Evolutionary conservation across 345 rosid species (phyloP), one percentile per base, ranked within the genome.

Genomic region (Melastoma malabathricum): DNA sequence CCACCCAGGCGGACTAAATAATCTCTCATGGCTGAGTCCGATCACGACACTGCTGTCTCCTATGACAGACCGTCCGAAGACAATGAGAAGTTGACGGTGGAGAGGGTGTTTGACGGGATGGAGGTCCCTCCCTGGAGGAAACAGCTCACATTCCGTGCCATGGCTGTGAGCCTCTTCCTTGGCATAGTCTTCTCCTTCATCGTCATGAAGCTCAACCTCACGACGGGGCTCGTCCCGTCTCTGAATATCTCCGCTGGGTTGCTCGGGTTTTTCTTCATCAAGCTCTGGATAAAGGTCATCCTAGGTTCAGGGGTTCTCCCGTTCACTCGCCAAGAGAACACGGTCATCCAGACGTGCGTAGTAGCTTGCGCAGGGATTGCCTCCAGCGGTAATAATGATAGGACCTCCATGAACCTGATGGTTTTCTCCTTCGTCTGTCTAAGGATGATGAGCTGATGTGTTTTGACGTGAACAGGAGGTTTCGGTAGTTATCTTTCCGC

Each of bases 361-460:
- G 86, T 84, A 27, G 89, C 94, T 58, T 71, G 86, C 57, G 77
- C 86, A 13, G 89, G 94, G 59, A 79, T 85, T 61, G 78, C 86
- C 31, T 85, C 75, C 47, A 85, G 95, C 55, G 84, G 84, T 84
- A 69, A n/a, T n/a, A n/a, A 2, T 17, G 10, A 0, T 16, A 20
- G 15, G 38, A 27, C 2, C 18, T 16, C 5, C 10, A 29, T 41
- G 15, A 29, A n/a, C 38, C 50, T 20, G 13, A 10, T 41, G 15
- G 31, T 41, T 25, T 9, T 8, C 5, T 29, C 38, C n/a, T 29
- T 29, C 38, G 38, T 29, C 38, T 29, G 3, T 29, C 6, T 29
- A 29, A 29, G 38, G 38, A 4, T 29, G 38, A n/a, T n/a, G n/a
- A n/a, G 38, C 38, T 2, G 38, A 29, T 29, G 6, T 29, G 38